Base-by-base conservation (phyloP, 345 rosid species). In the Eucalyptus marginata region DNA sequence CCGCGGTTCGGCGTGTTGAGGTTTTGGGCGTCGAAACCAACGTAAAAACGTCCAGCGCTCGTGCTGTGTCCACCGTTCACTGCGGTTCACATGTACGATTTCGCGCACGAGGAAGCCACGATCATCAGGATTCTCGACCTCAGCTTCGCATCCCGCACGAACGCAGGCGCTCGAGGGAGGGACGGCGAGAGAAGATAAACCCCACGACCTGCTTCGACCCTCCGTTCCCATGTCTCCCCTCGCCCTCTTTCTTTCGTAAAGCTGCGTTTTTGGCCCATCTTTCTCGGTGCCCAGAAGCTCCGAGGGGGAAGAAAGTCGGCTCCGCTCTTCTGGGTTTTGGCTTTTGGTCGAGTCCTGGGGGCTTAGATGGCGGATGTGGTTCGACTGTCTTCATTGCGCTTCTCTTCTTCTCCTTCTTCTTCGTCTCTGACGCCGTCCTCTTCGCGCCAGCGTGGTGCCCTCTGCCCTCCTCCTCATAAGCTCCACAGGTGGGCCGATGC, bases 281-380 rank as follows among this genome's bases (percentile, higher is more conserved):
- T 40, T 76, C 84, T 43, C 29, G 84, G 84, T 36, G 27, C 84
- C 84, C 84, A 76, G 47, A 76, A 76, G 84, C 84, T 76, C 16
- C 29, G 9, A 40, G 46, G 15, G 47, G 29, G 43, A 76, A 13
- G 43, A 76, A 76, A 43, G 43, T 40, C 24, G 54, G 54, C 18
- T 59, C 51, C 29, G 9, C 50, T 47, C 36, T 46, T 29, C 29
- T 87, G 27, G 54, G 14, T 46, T 27, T 47, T 44, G 88, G 88
- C 27, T n/a, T 3, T 40, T 59, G 31, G 47, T 76, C 43, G 84
- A 43, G 84, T 40, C 84, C 40, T 62, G 33, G 62, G 56, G 40
- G 27, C 15, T 88, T 91, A 89, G 88, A 96, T 96, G 98, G 97
- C 96, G 81, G 97, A 94, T 92, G 96, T 90, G 91, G 87, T 94